Evolutionary conservation across 2,329 filamentous ascomycete species (phyloP).

Genomic region (Cadophora sp.): DNA sequence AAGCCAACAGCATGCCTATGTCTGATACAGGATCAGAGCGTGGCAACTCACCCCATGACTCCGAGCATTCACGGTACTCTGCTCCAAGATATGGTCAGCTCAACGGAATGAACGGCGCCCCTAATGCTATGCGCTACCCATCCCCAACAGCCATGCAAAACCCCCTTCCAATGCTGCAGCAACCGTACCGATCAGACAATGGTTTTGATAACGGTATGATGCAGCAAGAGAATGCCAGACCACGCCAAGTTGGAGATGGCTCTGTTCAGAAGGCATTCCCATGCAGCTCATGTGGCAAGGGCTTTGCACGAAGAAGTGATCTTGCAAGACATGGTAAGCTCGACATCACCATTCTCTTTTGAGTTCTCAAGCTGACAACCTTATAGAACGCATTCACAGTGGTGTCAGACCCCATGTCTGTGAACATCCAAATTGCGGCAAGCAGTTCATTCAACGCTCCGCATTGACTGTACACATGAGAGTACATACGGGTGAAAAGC

Average conservation of each 20-base stretch:
- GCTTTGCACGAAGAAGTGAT: slow-evolving; percentile 92
- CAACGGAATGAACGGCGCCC: slow-evolving; percentile 39
- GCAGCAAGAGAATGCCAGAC: slow-evolving; percentile 40
- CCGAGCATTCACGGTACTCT: slow-evolving; percentile 47
- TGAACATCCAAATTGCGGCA: slow-evolving; percentile 86
- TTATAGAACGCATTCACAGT: slow-evolving; percentile 89
- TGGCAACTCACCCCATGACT: slow-evolving; percentile 46
- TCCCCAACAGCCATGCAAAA: slow-evolving; percentile 47
- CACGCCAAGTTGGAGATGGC: slow-evolving; percentile 34
- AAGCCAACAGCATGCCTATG: slow-evolving; percentile 43
- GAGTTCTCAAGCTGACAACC: slow-evolving; percentile 27
- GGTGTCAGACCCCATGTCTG: slow-evolving; percentile 91
- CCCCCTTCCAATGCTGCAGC: slow-evolving; percentile 45
- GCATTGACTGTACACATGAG: slow-evolving; percentile 94
- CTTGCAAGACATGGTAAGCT: slow-evolving; percentile 88
- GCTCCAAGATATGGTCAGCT: slow-evolving; percentile 38
- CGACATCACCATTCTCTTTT: not conserved
- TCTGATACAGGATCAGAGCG: slow-evolving; percentile 46
- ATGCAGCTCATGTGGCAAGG: slow-evolving; percentile 88
- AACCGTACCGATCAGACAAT: slow-evolving; percentile 41
- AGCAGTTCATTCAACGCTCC: slow-evolving; percentile 96
- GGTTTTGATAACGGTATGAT: slow-evolving; percentile 43
- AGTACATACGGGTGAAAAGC: slow-evolving; percentile 97
- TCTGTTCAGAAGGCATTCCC: slow-evolving; percentile 73
- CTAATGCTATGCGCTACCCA: slow-evolving; percentile 45